phyloP scores from a whole-genome alignment of 2,329 filamentous ascomycete genomes.

The Hymenoscyphus salicellus region DNA sequence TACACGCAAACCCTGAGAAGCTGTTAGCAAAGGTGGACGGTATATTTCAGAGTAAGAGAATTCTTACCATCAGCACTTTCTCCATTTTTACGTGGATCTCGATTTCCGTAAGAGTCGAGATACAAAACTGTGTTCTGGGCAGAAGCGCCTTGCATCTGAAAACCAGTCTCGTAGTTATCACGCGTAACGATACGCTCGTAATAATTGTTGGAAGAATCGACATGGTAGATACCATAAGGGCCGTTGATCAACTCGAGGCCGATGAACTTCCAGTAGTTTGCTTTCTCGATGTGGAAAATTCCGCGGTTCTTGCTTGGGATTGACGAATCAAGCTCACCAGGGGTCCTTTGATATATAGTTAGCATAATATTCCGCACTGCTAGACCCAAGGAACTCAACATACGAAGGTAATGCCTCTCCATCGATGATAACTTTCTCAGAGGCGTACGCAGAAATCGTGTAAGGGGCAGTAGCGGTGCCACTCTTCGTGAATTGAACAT shows the following conservation, averaged over 20 bases:
- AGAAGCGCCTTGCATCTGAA: slow-evolving; percentile 38
- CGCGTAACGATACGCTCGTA: slow-evolving; percentile 39
- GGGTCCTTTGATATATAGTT: slow-evolving; percentile 33
- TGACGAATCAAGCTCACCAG: slow-evolving; percentile 40
- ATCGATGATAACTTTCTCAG: slow-evolving; percentile 46
- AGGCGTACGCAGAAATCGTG: slow-evolving; percentile 42
- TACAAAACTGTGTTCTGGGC: slow-evolving; percentile 43
- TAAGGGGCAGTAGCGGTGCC: slow-evolving; percentile 42
- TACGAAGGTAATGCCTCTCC: slow-evolving; percentile 41
- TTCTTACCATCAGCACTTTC: slow-evolving; percentile 50
- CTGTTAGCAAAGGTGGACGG: too few species aligned
- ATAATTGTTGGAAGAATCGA: slow-evolving; percentile 38
- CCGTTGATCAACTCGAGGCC: slow-evolving; percentile 38
- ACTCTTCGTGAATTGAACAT: slow-evolving; percentile 47
- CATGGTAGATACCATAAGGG: slow-evolving; percentile 40
- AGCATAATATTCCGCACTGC: background rate
- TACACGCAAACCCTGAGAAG: slow-evolving; percentile 49
- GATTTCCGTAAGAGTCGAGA: slow-evolving; percentile 45
- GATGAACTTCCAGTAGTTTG: slow-evolving; percentile 47
- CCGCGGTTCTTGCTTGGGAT: slow-evolving; percentile 44
- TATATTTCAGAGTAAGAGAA: too few species aligned
- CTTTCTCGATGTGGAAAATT: slow-evolving; percentile 46
- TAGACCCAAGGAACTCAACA: background rate
- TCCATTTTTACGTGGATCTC: slow-evolving; percentile 50
- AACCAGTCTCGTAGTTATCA: slow-evolving; percentile 42